Evolutionary conservation across 148 eudicot genomes (phyloP).

Genomic region (Vaccinium macrocarpon): DNA sequence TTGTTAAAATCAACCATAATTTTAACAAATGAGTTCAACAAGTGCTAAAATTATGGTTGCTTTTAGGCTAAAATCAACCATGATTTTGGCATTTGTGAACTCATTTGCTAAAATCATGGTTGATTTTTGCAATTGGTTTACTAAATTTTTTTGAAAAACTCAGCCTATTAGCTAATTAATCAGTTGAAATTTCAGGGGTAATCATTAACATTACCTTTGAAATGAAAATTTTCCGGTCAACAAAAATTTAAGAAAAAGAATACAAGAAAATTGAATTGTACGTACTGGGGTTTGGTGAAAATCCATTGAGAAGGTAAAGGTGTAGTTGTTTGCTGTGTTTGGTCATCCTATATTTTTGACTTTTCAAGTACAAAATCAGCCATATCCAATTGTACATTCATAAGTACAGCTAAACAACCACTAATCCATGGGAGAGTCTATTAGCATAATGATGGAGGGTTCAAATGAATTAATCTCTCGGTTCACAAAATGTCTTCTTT

Average conservation of each 20-base stretch:
- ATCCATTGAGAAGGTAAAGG: not conserved
- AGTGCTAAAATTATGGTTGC: too few relatives aligned
- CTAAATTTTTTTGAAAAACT: too few relatives aligned
- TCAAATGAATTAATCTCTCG: too few relatives aligned
- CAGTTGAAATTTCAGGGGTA: not conserved
- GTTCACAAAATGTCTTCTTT: too few relatives aligned
- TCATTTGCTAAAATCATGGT: too few relatives aligned
- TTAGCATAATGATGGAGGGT: too few relatives aligned
- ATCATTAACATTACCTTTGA: not conserved
- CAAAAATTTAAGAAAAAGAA: not conserved
- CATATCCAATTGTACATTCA: not conserved
- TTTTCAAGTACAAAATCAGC: not conserved
- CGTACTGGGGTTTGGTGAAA: constrained; percentile 1
- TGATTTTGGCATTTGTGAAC: too few relatives aligned
- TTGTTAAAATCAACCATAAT: too few relatives aligned
- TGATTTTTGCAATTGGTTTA: too few relatives aligned
- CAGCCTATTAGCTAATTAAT: not conserved
- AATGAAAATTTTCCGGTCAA: not conserved
- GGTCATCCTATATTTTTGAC: constrained; percentile 9
- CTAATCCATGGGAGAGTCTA: too few relatives aligned
- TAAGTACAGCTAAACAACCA: not conserved
- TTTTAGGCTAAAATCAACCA: too few relatives aligned
- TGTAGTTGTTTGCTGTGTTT: not conserved
- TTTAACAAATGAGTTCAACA: too few relatives aligned
- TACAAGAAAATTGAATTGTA: not conserved